Evolutionary conservation across 2,329 filamentous ascomycete species (phyloP).

Genomic region (Calonectria hawksworthii): DNA sequence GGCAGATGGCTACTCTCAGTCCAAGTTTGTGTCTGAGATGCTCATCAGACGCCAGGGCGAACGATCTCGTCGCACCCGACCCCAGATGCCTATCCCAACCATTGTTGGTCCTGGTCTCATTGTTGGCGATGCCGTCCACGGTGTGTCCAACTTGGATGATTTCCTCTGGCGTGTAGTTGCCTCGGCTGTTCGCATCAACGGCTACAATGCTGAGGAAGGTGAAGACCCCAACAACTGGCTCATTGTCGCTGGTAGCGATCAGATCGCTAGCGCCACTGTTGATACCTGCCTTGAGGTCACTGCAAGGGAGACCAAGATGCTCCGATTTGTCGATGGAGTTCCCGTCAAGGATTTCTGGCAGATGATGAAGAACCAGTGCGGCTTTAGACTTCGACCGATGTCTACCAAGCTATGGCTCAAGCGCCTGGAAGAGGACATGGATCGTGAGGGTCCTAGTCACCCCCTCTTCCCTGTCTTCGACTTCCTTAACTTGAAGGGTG

Average conservation of each 20-base stretch:
- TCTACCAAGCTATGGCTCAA: conserved; percentile 4
- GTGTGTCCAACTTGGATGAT: conserved; percentile 8
- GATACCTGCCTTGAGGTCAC: conserved; percentile 6
- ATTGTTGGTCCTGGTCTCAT: background rate
- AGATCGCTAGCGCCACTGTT: conserved; percentile 12
- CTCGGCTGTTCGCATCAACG: conserved; percentile 18
- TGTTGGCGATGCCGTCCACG: background rate
- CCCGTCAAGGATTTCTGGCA: conserved; percentile 17
- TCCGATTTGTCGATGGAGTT: conserved; percentile 21
- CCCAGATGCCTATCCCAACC: background rate
- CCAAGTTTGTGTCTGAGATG: conserved; percentile 28
- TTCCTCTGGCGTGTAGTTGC: conserved; percentile 27
- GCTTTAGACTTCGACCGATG: conserved; percentile 16
- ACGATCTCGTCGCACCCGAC: conserved; percentile 10
- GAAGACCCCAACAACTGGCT: conserved; percentile 21
- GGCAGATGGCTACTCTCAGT: conserved; percentile 27
- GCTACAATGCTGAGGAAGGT: conserved; percentile 11
- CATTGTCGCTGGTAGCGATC: conserved; percentile 20
- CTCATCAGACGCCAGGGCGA: conserved; percentile 24
- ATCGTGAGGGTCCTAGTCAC: conserved; percentile 16
- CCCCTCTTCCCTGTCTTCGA: conserved; percentile 1
- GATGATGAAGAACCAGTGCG: conserved; percentile 18
- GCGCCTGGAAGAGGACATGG: conserved; percentile 10
- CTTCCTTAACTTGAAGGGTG: background rate
- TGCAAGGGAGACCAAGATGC: conserved; percentile 1